Conservation (phyloP, 169 alveolate species). For the Plasmodium coatneyi region DNA sequence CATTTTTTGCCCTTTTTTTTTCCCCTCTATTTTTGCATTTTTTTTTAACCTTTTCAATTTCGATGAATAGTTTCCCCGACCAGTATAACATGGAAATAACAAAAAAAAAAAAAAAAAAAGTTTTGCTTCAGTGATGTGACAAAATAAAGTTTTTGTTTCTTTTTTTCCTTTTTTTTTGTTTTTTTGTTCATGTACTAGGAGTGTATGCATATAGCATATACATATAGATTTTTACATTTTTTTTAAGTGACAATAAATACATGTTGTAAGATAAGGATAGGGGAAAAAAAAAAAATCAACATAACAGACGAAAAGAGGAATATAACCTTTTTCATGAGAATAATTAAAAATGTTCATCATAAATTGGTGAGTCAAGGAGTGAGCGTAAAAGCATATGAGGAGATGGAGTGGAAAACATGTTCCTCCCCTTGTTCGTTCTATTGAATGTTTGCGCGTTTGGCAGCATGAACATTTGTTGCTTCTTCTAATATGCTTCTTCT, state of each 20-base stretch:
- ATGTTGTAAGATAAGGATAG: constrained; percentile 16
- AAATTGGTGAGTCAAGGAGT: constrained; percentile 78
- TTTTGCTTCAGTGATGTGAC: not conserved
- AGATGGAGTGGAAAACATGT: not conserved
- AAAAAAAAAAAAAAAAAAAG: not conserved
- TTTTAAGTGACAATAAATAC: constrained; percentile 25
- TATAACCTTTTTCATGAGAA: constrained; percentile 16
- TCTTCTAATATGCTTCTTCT: not conserved
- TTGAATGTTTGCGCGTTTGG: not conserved
- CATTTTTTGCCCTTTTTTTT: not conserved
- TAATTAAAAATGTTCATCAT: constrained; percentile 81
- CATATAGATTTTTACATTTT: constrained; percentile 9
- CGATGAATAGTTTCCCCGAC: not conserved
- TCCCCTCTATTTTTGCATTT: not conserved
- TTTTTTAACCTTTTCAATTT: not conserved
- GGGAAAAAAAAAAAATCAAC: not conserved
- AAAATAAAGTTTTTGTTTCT: not conserved
- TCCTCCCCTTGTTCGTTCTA: not conserved
- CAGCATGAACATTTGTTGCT: not conserved
- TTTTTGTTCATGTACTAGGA: not conserved
- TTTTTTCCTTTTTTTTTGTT: not conserved
- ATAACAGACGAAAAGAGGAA: not conserved
- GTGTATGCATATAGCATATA: not conserved
- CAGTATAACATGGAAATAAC: not conserved
- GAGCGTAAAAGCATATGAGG: not conserved